Evolutionary conservation across 1,139 yeast species (phyloP).

Genomic region (Saccharomyces hybrid): DNA sequence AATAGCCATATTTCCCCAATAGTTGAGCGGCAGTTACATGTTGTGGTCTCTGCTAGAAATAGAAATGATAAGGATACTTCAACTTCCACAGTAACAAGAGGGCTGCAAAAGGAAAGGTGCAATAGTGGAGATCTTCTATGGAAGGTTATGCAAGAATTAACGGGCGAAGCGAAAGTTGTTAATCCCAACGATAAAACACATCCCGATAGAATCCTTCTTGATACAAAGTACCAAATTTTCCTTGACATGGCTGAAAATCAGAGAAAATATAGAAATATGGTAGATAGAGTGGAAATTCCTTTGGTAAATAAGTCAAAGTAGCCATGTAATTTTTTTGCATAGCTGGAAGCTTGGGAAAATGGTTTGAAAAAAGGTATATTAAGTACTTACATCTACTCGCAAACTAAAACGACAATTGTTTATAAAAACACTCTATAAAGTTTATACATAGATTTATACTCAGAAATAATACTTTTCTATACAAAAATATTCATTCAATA

Average conservation of each 20-base stretch:
- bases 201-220: constrained; percentile 63
- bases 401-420: background rate
- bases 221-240: constrained; percentile 75
- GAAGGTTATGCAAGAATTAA: constrained; percentile 77
- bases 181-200: constrained; percentile 50
- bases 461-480: background rate
- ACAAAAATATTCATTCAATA: background rate
- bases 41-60: background rate
- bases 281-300: constrained; percentile 38
- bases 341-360: background rate
- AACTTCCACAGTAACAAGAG: background rate
- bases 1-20: background rate
- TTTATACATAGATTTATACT: background rate
- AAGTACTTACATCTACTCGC: background rate
- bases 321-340: background rate
- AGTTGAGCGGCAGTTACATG: background rate
- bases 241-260: constrained; percentile 81
- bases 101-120: constrained; percentile 38
- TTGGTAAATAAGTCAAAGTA: background rate
- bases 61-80: background rate
- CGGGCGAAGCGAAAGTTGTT: constrained; percentile 77
- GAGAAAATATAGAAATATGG: constrained; percentile 61
- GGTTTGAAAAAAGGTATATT: background rate
- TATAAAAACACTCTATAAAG: background rate
- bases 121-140: constrained; percentile 40